These are phyloP conservation scores for Citropsis articulata DNA, from an alignment of 345 rosid species.

Conservation along the genomic window DNA sequence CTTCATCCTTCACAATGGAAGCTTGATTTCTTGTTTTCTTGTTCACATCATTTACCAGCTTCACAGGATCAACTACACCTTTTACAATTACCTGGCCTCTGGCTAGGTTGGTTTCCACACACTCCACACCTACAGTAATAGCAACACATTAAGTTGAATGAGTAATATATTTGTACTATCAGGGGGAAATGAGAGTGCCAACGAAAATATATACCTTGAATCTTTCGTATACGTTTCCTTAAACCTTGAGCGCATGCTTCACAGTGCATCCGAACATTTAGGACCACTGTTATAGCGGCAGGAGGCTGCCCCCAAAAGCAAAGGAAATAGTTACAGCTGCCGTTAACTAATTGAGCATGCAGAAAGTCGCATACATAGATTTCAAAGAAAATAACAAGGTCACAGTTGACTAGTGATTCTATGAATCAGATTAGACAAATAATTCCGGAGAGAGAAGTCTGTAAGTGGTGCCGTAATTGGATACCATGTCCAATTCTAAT, in stretches of 20 bases:
- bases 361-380: background rate
- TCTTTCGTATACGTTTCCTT: constrained; percentile 45
- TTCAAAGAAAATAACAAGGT: background rate
- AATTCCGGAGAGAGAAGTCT: background rate
- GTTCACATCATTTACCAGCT: constrained; percentile 41
- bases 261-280: constrained; percentile 64
- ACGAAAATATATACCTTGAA: constrained; percentile 31
- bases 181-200: background rate
- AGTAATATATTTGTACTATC: background rate
- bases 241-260: constrained; percentile 69
- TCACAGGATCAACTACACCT: constrained; percentile 50
- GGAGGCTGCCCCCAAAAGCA: constrained; percentile 40
- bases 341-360: background rate
- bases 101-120: constrained; percentile 49
- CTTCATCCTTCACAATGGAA: constrained; percentile 47
- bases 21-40: constrained; percentile 59
- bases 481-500: background rate
- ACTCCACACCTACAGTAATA: constrained; percentile 46
- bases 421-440: background rate
- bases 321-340: background rate
- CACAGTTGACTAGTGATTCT: background rate
- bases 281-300: constrained; percentile 41
- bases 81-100: constrained; percentile 46
- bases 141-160: no score
- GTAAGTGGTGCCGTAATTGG: background rate